Base-by-base conservation (phyloP, 1,284 basidiomycete genomes). In the Veloporphyrellus conicus region DNA sequence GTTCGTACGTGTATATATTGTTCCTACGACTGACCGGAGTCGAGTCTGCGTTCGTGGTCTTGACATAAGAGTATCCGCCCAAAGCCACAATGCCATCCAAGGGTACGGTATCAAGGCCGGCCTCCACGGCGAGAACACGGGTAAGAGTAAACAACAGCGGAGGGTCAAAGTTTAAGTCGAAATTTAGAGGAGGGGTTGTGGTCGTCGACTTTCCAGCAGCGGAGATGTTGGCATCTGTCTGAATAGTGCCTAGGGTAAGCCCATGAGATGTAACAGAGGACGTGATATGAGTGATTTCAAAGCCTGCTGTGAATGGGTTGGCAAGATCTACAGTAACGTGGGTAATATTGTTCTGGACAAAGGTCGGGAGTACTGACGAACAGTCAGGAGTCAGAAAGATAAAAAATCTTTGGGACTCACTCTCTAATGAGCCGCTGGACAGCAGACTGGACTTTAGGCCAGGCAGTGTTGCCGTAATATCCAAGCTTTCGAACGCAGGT, bases 121-220 rank as follows among this genome's bases (percentile, higher is more conserved):
- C 81, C 52, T 84, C 71, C 14, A 83, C 71, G 9, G 83, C 84
- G 6, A 89, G 72, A 3, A 74, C 72, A 22, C 86, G 77, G 25
- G 85, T 82, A 15, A 90, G 71, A 0, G 82, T 84, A 62, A 90
- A 90, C 34, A 90, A 70, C 27, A 78, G 70, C n/a, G 78, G 66
- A 19, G 85, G 87, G 55, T 87, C 82, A 52, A 85, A 76, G 62
- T 89, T 89, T 74, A 90, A 74, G 56, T 79, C 68, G 38, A 90
- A 67, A 45, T 80, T 68, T 48, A 90, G 66, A 7, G 62, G 61
- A 3, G 87, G 85, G 11, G 84, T 87, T 28, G 71, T 68, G 2
- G 79, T 82, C 4, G 73, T 77, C 6, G 72, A 64, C 48, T 81
- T 80, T 14, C 83, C 81, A 6, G 71, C 58, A 0, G 78, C 72